phyloP scores from a whole-genome alignment of 225 moss, liverwort and hornwort species.

The Asterella californica region DNA sequence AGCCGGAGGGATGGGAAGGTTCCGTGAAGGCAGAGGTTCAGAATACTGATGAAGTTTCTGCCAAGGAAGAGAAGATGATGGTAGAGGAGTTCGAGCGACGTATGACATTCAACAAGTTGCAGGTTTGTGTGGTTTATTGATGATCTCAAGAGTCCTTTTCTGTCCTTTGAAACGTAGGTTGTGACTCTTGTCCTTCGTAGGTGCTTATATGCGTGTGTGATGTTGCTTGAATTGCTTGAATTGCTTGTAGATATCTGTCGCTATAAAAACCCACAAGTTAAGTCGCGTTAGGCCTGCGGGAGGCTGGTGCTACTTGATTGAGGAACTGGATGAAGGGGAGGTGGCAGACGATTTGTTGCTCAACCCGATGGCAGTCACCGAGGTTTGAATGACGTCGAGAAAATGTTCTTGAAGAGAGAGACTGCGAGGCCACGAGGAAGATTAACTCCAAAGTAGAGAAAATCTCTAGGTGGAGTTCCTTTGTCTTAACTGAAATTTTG shows the following conservation, averaged over 20 bases:
- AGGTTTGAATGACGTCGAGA: constrained; percentile 84
- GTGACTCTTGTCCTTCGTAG: neutral
- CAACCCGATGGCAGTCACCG: constrained; percentile 82
- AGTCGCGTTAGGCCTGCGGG: constrained; percentile 72
- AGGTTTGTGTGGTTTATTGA: constrained; percentile 41
- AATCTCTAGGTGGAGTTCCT: neutral
- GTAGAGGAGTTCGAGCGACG: constrained; percentile 85
- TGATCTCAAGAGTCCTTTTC: too few relatives aligned
- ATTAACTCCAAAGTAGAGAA: constrained; percentile 62
- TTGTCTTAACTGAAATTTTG: constrained; percentile 8
- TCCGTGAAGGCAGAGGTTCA: constrained; percentile 56
- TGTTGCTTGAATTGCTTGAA: too few relatives aligned
- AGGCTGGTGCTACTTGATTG: constrained; percentile 92
- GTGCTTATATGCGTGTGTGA: neutral
- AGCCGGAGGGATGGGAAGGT: constrained; percentile 55
- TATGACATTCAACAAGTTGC: constrained; percentile 95
- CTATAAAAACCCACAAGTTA: constrained; percentile 55
- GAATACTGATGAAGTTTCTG: constrained; percentile 69
- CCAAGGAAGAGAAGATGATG: constrained; percentile 91
- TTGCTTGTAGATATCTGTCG: constrained; percentile 52
- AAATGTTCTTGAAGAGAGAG: constrained; percentile 87
- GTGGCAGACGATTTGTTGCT: constrained; percentile 83
- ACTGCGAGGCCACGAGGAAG: constrained; percentile 80
- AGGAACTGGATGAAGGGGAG: constrained; percentile 81
- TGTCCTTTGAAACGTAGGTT: neutral